Evolutionary conservation across 495 filamentous ascomycete species (phyloP), one percentile per base, ranked within the genome.

Genomic region (Talaromyces thailandensis): DNA sequence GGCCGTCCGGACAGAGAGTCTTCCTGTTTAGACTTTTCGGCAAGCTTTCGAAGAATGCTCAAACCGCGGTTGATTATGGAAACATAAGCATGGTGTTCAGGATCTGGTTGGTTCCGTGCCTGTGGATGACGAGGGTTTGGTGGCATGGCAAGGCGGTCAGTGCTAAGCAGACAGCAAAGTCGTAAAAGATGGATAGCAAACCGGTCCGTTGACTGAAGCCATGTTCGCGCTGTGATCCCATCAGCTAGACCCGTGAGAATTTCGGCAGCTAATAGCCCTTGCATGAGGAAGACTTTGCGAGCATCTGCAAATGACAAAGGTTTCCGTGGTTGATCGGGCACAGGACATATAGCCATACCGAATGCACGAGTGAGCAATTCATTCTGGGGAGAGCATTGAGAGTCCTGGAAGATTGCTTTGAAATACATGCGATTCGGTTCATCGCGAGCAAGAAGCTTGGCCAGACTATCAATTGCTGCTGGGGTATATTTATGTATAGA

Each of bases 341-440:
- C 80, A 1, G 91, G 84, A 32, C 90, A 88, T 59, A 97, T 88
- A 0, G 92, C 89, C 35, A 98, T 84, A 18, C 85, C 92, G 72
- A 98, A 97, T 4, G 93, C 82, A 45, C 88, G 86, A 2, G 93
- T 97, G 7, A 98, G 83, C 25, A 97, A 84, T 58, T 96, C 92
- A 67, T 86, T 87, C 3, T 89, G 84, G 7, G 84, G 81, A 16
- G 77, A 78, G 18, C 78, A 71, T 14, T 82, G 78, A 64, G 96
- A 91, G 5, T 86, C 80, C 16, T 84, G 79, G 68, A 97, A 95
- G 29, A 97, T 89, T 35, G 86, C 75, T 61, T 84, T 84, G 79
- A 91, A 96, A 63, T 87, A 87, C 4, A 84, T 86, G 60, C 94
- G 80, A 67, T 98, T 98, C 1, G 94, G 93, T 62, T 97, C 93